Base-by-base conservation (phyloP, 1,284 basidiomycete species). In the Coniferiporia weirii region DNA sequence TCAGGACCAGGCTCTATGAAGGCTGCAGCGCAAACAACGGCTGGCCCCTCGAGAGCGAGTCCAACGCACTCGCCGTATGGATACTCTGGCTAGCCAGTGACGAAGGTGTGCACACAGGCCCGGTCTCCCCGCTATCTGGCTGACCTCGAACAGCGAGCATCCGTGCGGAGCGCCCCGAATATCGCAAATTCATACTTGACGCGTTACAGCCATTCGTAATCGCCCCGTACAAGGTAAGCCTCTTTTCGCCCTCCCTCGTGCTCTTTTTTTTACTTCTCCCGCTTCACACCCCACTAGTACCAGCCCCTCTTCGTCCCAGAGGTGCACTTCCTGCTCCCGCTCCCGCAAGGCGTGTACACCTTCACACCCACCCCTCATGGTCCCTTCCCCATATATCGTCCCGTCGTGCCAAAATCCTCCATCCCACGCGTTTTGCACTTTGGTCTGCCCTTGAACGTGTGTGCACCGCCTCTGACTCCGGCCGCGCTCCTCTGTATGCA, bases 71-170 rank as follows among this genome's bases (percentile, higher is more conserved):
- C 19, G 81, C 71, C 4, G 65, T 82, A 6, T 72, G 75, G 3
- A 66, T 82, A 22, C 72, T 78, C 56, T 84, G 81, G 81, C 66
- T 79, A 34, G 68, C 75, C 54, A 72, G 72, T 15, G 74, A 77
- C 20, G 68, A 68, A 54, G 61, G 76, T 76, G 49, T 56, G 73
- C 51, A 52, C 32, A 36, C 43, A 34, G 52, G 46, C 58, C 43
- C 43, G 13, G 27, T 5, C 27, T 27, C 46, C 5, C 15, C 12
- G 17, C 27, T 22, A 59, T 51, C 44, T 60, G 57, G 20, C 48
- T 45, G 19, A 50, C 50, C 32, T 63, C 19, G 51, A 57, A 54
- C 57, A 70, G 80, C 67, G 45, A 63, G 66, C 2, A 67, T 82
- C 47, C 66, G 67, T 60, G 65, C 66, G 49, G 79, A 82, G 65